Percentiles rank a stretch among this genome's conserved stretches.
Conservation (phyloP, 345 rosid genomes). For the Cardamine chenopodiifolia region DNA sequence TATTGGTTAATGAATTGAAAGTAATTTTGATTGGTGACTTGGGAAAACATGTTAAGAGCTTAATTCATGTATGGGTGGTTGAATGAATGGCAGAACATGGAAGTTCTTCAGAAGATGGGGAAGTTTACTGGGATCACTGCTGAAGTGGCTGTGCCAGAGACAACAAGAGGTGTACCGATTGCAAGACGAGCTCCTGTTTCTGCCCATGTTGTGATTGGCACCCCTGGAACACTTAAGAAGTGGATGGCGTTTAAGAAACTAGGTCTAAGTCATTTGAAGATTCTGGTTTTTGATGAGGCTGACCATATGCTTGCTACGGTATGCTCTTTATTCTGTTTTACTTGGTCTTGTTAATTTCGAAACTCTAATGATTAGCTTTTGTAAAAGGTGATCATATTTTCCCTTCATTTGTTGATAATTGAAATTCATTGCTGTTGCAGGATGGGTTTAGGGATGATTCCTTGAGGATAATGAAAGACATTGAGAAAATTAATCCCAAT, state of each 20-base stretch:
- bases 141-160: conserved; percentile 76
- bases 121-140: conserved; percentile 79
- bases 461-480: conserved; percentile 80
- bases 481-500: conserved; percentile 52
- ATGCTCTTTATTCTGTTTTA: conserved; percentile 15
- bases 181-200: conserved; percentile 51
- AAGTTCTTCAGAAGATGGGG: conserved; percentile 93
- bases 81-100: conserved; percentile 68
- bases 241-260: conserved; percentile 71
- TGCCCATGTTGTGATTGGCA: conserved; percentile 89
- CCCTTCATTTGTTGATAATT: conserved; percentile 10
- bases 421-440: conserved; percentile 50
- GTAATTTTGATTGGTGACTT: neutral
- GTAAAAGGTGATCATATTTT: neutral
- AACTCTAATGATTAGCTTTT: neutral
- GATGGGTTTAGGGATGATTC: conserved; percentile 96
- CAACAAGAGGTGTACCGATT: conserved; percentile 43
- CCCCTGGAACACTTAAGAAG: conserved; percentile 91
- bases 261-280: conserved; percentile 53
- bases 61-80: conserved; percentile 7
- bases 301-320: conserved; percentile 98
- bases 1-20: neutral
- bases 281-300: conserved; percentile 97
- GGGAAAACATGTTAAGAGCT: neutral
- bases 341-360: neutral